Percentiles rank a stretch among this genome's conserved stretches.
These are phyloP conservation scores for Begonia loranthoides DNA, from an alignment of 306 rosid genomes.

Conservation along the genomic window DNA sequence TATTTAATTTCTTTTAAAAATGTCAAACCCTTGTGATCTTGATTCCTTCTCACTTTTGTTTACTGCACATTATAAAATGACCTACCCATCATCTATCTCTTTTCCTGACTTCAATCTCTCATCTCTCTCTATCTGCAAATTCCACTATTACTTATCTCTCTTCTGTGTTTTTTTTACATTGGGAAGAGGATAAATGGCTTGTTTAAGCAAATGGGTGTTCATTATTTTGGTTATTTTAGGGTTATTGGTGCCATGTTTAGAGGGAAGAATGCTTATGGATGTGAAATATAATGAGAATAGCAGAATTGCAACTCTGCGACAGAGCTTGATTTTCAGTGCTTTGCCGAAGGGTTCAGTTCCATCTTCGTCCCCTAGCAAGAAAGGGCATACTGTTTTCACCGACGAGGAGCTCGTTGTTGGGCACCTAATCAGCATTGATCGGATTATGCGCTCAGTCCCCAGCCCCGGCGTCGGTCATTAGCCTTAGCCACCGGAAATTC, in stretches of 20 bases:
- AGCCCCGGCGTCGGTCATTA: slow-evolving; percentile 85
- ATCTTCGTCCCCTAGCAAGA: slow-evolving; percentile 58
- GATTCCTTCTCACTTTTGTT: slow-evolving; percentile 6
- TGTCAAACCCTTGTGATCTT: slow-evolving; percentile 7
- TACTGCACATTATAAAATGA: slow-evolving; percentile 5
- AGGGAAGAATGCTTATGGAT: slow-evolving; percentile 37
- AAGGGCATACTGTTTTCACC: slow-evolving; percentile 37
- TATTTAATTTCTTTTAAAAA: background rate
- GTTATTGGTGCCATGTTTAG: slow-evolving; percentile 18
- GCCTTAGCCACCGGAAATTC: slow-evolving; percentile 22
- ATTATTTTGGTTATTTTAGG: slow-evolving; percentile 23
- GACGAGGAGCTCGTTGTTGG: slow-evolving; percentile 53
- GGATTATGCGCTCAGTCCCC: slow-evolving; percentile 49
- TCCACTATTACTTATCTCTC: background rate
- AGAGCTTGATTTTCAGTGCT: slow-evolving; percentile 29
- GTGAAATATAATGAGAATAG: slow-evolving; percentile 2
- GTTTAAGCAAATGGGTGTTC: slow-evolving; percentile 17
- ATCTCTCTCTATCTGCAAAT: background rate
- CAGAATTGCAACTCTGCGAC: slow-evolving; percentile 6
- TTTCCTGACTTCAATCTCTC: background rate
- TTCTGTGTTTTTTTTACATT: too few species aligned
- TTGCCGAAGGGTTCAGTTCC: slow-evolving; percentile 79
- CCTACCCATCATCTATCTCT: background rate
- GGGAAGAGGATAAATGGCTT: slow-evolving; percentile 30
- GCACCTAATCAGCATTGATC: slow-evolving; percentile 35